A percentile compares a stretch with the other conserved stretches of the same genome.
Evolutionary conservation across 352 stramenopile genomes (phyloP).

Genomic region (Pythium periplocum): DNA sequence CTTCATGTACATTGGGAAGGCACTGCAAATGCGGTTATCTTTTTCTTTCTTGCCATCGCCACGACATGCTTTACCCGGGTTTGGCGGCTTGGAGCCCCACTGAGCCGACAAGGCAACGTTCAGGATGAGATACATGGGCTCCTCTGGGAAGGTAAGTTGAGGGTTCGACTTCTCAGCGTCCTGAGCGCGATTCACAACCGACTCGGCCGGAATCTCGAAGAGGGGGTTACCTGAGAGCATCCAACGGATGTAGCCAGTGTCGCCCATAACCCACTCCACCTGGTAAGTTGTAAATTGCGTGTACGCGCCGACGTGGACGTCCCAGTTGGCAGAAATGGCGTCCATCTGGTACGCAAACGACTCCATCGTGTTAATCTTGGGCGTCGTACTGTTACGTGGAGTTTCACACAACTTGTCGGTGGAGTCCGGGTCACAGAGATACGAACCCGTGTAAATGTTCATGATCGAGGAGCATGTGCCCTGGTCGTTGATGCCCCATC

Average conservation of each 20-base stretch:
- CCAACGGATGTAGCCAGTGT: conserved; percentile 64
- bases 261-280: conserved; percentile 64
- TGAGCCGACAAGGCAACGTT: conserved; percentile 89
- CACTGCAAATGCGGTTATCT: conserved; percentile 68
- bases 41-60: conserved; percentile 41
- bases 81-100: conserved; percentile 74
- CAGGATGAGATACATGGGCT: conserved; percentile 93
- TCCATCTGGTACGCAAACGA: conserved; percentile 74
- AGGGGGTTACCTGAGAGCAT: conserved; percentile 54
- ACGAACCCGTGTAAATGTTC: conserved; percentile 63
- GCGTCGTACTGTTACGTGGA: conserved; percentile 39
- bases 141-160: conserved; percentile 58
- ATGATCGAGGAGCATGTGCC: conserved; percentile 54
- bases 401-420: conserved; percentile 37
- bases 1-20: conserved; percentile 80
- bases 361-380: conserved; percentile 52
- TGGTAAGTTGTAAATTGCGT: conserved; percentile 56
- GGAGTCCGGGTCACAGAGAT: conserved; percentile 59
- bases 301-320: conserved; percentile 58
- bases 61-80: conserved; percentile 42
- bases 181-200: conserved; percentile 42
- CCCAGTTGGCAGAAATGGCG: conserved; percentile 64
- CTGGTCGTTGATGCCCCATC: conserved; percentile 66
- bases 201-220: conserved; percentile 63
- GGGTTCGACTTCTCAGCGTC: conserved; percentile 39